phyloP scores from a whole-genome alignment of 2,329 filamentous ascomycete genomes.

The Diaporthe amygdali region DNA sequence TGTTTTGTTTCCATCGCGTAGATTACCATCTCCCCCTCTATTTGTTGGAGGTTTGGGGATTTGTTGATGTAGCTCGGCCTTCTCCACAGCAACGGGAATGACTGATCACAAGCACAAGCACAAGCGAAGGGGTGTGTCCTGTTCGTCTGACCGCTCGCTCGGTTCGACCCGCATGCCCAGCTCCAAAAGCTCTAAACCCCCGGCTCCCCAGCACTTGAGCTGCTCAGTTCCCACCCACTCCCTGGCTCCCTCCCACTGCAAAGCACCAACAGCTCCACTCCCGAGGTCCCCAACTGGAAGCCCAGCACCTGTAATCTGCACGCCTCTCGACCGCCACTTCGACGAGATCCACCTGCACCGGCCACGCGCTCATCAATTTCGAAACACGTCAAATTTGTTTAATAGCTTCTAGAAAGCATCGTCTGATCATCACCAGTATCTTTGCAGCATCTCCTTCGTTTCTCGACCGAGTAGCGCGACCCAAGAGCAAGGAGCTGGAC shows the following conservation, averaged over 20 bases:
- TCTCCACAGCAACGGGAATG: constrained; percentile 10
- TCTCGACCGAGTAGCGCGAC: not conserved
- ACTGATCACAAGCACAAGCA: too few species aligned
- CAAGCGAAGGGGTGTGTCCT: too few species aligned
- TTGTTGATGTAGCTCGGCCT: not conserved
- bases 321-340: constrained; percentile 3
- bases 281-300: not conserved
- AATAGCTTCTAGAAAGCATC: not conserved
- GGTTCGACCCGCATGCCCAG: not conserved
- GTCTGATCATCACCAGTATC: not conserved
- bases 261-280: not conserved
- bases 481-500: not conserved
- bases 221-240: too few species aligned
- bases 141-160: constrained; percentile 12
- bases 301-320: constrained; percentile 10
- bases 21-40: too few species aligned
- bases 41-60: not conserved
- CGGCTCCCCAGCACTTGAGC: too few species aligned
- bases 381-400: constrained; percentile 13
- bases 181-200: not conserved
- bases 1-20: too few species aligned
- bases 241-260: not conserved
- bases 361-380: constrained; percentile 13
- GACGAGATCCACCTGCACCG: not conserved
- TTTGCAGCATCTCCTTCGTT: not conserved